These are phyloP conservation scores for Ophiostoma tasmaniense DNA, from an alignment of 2,329 filamentous ascomycete genomes.

Conservation along the genomic window DNA sequence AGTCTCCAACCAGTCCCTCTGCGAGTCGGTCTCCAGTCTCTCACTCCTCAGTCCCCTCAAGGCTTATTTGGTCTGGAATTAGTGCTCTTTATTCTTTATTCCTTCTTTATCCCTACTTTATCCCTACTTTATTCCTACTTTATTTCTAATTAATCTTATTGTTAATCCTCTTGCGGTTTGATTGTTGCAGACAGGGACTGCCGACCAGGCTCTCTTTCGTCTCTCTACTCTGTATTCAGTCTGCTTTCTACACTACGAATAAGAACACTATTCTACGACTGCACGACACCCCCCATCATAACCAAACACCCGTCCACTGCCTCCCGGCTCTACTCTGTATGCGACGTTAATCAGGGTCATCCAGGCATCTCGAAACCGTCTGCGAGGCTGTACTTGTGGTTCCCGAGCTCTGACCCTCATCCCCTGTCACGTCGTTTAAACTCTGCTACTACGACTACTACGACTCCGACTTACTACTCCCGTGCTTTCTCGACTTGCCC, in stretches of 20 bases:
- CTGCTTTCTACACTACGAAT: neutral
- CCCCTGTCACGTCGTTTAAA: slow-evolving; percentile 16
- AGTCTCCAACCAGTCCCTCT: no score
- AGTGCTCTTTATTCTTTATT: neutral
- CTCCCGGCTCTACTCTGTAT: slow-evolving; percentile 24
- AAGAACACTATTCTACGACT: no score
- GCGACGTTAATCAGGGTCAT: slow-evolving; percentile 34
- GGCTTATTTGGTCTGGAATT: neutral
- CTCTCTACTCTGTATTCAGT: neutral
- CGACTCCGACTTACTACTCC: neutral
- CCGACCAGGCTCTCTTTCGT: neutral
- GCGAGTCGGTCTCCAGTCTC: neutral
- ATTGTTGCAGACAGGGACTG: neutral
- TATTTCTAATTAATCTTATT: neutral
- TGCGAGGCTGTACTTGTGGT: slow-evolving; percentile 27
- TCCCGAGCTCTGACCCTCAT: slow-evolving; percentile 29
- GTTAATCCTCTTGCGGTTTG: neutral
- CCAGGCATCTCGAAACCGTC: slow-evolving; percentile 32
- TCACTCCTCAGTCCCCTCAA: neutral
- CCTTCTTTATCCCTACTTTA: neutral
- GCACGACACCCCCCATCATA: neutral
- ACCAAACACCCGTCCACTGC: neutral
- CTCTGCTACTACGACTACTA: neutral
- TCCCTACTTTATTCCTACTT: neutral
- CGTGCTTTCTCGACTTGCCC: neutral